Evolutionary conservation across 1,284 basidiomycete species (phyloP).

Genomic region (Ceratobasidium sp.): DNA sequence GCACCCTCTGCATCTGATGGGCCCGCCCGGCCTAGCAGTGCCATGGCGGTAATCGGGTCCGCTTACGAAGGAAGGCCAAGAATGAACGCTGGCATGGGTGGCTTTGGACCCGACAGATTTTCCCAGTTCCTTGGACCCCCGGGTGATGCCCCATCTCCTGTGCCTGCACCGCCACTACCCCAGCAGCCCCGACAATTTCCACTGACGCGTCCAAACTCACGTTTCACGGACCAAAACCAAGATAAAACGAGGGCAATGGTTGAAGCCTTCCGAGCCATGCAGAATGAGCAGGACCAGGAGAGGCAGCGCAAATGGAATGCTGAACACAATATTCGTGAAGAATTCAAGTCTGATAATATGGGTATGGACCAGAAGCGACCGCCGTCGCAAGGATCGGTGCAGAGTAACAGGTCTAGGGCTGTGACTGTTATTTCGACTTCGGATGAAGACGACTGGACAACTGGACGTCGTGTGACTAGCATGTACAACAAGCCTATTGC

Average conservation of each 20-base stretch:
- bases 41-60: no score
- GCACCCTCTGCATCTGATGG: no score
- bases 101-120: constrained; percentile 8
- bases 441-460: constrained; percentile 41
- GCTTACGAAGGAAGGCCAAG: no score
- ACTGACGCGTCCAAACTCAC: constrained; percentile 20
- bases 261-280: constrained; percentile 33
- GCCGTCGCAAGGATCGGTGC: constrained; percentile 25
- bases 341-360: not conserved
- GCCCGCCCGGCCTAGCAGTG: no score
- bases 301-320: constrained; percentile 23
- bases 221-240: constrained; percentile 32
- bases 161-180: constrained; percentile 9
- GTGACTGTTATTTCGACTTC: constrained; percentile 36
- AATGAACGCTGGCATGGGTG: constrained; percentile 1
- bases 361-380: constrained; percentile 9
- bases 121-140: constrained; percentile 1
- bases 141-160: not conserved
- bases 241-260: constrained; percentile 36
- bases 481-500: no score
- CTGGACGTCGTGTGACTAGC: no score
- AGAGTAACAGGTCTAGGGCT: constrained; percentile 35
- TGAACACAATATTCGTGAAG: not conserved
- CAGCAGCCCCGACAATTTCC: constrained; percentile 31
- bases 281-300: constrained; percentile 21